A percentile compares a stretch with the other conserved stretches of the same genome.
These are phyloP conservation scores for Pyrus betulifolia DNA, from an alignment of 306 rosid species.

Conservation along the genomic window DNA sequence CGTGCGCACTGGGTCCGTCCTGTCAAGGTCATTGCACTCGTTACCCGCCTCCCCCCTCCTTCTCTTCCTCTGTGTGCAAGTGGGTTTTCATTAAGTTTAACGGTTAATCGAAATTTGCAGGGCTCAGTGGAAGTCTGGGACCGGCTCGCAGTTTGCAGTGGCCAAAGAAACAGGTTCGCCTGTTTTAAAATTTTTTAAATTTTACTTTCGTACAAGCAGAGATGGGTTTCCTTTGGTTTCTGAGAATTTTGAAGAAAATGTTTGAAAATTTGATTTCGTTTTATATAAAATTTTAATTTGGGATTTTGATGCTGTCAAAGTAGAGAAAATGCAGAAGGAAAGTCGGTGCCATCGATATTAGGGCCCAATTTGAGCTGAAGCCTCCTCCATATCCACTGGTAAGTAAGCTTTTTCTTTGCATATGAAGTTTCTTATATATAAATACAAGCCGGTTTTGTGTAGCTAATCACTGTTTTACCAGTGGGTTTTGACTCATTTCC, in stretches of 20 bases:
- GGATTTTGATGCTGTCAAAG: background rate
- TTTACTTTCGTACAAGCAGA: no score
- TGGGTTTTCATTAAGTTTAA: background rate
- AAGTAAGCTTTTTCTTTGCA: constrained; percentile 15
- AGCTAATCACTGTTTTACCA: background rate
- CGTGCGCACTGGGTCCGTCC: constrained; percentile 2
- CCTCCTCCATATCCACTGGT: constrained; percentile 92
- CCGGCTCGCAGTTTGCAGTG: constrained; percentile 20
- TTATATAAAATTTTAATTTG: background rate
- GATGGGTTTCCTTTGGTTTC: background rate
- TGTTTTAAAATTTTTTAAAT: background rate
- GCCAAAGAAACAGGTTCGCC: constrained; percentile 33
- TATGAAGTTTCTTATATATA: background rate
- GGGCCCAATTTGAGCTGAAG: constrained; percentile 59
- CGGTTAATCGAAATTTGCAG: constrained; percentile 5
- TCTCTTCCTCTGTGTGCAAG: background rate
- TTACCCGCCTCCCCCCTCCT: no score
- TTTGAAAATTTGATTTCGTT: background rate
- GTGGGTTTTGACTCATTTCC: background rate
- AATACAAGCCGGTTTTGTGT: background rate
- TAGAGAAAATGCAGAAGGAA: constrained; percentile 46
- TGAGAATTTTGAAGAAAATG: background rate
- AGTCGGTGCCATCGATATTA: constrained; percentile 21
- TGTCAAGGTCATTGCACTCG: constrained; percentile 1
- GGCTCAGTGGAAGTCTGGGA: constrained; percentile 12